A percentile compares a stretch with the other conserved stretches of the same genome.
Conservation (phyloP, 2,329 filamentous ascomycete species). For the Pseudomassariella vexata region DNA sequence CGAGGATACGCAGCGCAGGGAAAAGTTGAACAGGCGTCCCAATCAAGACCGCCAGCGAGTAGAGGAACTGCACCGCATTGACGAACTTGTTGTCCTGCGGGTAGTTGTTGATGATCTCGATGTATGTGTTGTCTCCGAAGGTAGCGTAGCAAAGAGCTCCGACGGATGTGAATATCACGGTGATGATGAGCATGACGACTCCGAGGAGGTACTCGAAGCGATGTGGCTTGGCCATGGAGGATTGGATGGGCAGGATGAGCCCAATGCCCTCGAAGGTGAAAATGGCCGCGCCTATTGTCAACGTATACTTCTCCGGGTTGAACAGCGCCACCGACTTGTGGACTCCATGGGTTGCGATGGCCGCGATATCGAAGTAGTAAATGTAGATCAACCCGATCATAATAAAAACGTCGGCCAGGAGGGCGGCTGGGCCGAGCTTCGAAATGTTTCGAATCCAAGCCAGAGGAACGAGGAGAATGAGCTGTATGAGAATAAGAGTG, state of each 20-base stretch:
- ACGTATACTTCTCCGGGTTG: constrained; percentile 62
- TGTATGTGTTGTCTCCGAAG: constrained; percentile 62
- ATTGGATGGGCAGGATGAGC: constrained; percentile 70
- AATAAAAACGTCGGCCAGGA: constrained; percentile 69
- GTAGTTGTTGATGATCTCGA: constrained; percentile 72
- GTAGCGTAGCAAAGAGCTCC: constrained; percentile 70
- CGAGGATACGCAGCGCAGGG: constrained; percentile 66
- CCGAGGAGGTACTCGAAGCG: constrained; percentile 62
- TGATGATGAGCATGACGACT: constrained; percentile 68
- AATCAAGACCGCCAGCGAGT: constrained; percentile 67
- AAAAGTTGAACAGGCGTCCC: constrained; percentile 72
- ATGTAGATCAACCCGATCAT: constrained; percentile 66
- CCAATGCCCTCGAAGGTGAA: constrained; percentile 78
- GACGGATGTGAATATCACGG: constrained; percentile 65
- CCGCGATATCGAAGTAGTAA: constrained; percentile 62
- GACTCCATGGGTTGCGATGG: constrained; percentile 49
- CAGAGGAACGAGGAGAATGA: constrained; percentile 59
- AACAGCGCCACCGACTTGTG: constrained; percentile 59
- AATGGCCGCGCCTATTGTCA: constrained; percentile 68
- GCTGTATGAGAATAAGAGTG: constrained; percentile 59
- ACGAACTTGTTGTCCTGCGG: constrained; percentile 66
- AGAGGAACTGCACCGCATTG: constrained; percentile 70
- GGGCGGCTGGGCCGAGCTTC: constrained; percentile 63
- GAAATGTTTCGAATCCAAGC: constrained; percentile 69
- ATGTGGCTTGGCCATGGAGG: constrained; percentile 66